Base-by-base conservation (phyloP, 495 filamentous ascomycete genomes). In the Friedmanniomyces simplex region DNA sequence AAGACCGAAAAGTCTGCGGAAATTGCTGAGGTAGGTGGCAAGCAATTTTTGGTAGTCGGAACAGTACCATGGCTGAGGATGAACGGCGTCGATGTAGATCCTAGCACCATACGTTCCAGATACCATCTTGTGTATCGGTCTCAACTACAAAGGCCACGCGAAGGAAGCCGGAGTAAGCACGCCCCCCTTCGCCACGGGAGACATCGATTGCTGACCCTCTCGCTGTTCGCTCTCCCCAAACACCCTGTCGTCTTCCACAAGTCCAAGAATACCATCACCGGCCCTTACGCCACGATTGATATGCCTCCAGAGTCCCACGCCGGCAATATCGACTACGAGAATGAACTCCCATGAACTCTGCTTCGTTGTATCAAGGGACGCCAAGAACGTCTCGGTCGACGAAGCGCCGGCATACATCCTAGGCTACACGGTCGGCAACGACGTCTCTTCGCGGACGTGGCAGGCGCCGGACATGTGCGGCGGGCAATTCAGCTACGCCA, bases 361-460 rank as follows among this genome's bases (percentile, higher is more conserved):
- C 52, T 65, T 77, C 51, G 67, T 77, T 14, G 72, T 69, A 20
- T 65, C 67, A 12, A 56, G 63, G 52, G 67, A 72, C 53, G 64
- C 62, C 47, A 69, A 69, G 42, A 65, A 76, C 57, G 50, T 75
- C 21, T 56, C 60, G 1, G 60, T 61, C 7, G 62, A 67, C 20
- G 52, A 72, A 50, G 71, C 69, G 13, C 46, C 52, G 1, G 54
- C 55, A 43, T 73, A 73, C 62, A 69, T 77, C 55, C 67, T 75
- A 12, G 75, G 72, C 47, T 77, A 77, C 61, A 76, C 75, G 0
- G 59, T 69, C 39, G 74, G 74, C 57, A 76, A 76, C 66, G 75
- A 77, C 58, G 57, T 77, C 21, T 72, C 73, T 28, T 71, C 70
- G 18, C 72, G 75, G 1, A 60, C 66, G 25, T 74, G 66, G 58